Evolutionary conservation across 495 filamentous ascomycete genomes (phyloP).

Genomic region (Daldinia loculata): DNA sequence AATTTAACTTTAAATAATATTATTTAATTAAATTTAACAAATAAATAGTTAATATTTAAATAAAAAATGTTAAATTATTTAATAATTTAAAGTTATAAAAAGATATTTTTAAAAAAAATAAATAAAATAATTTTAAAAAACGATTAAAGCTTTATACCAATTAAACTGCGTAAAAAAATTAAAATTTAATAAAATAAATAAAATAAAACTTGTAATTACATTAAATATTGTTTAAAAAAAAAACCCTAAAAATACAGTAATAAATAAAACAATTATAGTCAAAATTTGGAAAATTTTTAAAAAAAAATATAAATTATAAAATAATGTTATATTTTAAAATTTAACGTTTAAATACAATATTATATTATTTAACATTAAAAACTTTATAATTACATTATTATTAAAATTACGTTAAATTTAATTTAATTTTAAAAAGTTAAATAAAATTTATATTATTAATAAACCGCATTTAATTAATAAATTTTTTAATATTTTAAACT

Average conservation of each 20-base stretch:
- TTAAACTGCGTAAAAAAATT: too few species aligned
- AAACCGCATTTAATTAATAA: constrained; percentile 13
- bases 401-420: constrained; percentile 3
- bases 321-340: constrained; percentile 12
- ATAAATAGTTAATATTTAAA: too few species aligned
- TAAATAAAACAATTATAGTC: background rate
- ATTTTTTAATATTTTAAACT: background rate
- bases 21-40: too few species aligned
- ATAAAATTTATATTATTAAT: constrained; percentile 15
- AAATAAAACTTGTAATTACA: too few species aligned
- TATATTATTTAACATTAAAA: background rate
- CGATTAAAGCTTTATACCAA: too few species aligned
- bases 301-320: constrained; percentile 9
- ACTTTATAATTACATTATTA: constrained; percentile 6
- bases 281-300: background rate
- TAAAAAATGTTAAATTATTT: too few species aligned
- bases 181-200: too few species aligned
- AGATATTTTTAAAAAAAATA: too few species aligned
- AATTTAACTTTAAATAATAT: too few species aligned
- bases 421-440: constrained; percentile 11
- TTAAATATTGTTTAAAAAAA: background rate
- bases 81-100: too few species aligned
- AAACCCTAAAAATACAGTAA: background rate
- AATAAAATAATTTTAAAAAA: too few species aligned
- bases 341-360: constrained; percentile 9